Evolutionary conservation across 106 monocot species (phyloP).

Genomic region (Dioscorea dumetorum): DNA sequence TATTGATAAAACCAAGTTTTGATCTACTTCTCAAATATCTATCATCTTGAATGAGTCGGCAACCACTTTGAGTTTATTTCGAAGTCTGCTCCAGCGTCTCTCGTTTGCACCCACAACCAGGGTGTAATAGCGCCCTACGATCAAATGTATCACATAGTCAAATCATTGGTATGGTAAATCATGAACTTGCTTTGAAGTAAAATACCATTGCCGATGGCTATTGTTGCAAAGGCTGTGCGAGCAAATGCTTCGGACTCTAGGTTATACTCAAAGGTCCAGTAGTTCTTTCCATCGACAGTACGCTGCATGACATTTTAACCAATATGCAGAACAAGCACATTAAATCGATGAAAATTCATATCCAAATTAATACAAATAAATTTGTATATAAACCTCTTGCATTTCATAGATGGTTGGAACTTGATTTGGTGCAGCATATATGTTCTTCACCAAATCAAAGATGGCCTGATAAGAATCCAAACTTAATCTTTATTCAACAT

Average conservation of each 20-base stretch:
- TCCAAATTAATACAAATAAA: no score
- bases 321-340: no score
- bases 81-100: slow-evolving; percentile 70
- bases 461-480: slow-evolving; percentile 35
- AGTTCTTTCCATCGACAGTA: slow-evolving; percentile 75
- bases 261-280: slow-evolving; percentile 91
- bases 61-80: slow-evolving; percentile 68
- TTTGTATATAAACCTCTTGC: slow-evolving; percentile 42
- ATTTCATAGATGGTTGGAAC: slow-evolving; percentile 66
- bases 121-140: slow-evolving; percentile 73
- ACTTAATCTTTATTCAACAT: no score
- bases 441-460: slow-evolving; percentile 68
- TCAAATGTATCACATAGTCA: no score
- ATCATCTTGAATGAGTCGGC: slow-evolving; percentile 84
- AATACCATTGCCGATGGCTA: slow-evolving; percentile 85
- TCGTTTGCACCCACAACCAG: slow-evolving; percentile 87
- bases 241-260: slow-evolving; percentile 49
- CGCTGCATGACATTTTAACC: slow-evolving; percentile 26
- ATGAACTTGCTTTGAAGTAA: background rate
- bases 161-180: no score
- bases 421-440: slow-evolving; percentile 85
- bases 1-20: no score
- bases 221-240: slow-evolving; percentile 73
- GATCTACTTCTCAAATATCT: slow-evolving; percentile 31
- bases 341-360: no score